Evolutionary conservation across 208 protist genomes (phyloP), one percentile per base, ranked within the genome.

Genomic region (Herpetomonas samuelpessoai): DNA sequence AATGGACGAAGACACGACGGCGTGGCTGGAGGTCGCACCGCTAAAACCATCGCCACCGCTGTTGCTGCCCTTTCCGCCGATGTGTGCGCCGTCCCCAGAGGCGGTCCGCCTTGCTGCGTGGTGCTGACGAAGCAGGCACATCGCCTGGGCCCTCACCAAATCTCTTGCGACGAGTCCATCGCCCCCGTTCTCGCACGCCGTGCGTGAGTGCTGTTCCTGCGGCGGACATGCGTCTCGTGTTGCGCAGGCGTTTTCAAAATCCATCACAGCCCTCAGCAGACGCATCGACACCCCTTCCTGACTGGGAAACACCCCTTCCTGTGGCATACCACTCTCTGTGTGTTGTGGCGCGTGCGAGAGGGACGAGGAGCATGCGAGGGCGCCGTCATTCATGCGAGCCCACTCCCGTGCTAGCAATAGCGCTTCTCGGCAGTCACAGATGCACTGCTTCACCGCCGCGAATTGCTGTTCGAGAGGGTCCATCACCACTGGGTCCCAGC

Each of bases 391-490:
- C 41, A 44, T 24, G 50, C 39, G 21, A 4, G 7, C 38, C 54
- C 70, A 79, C 29, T 71, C 64, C 10, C 77, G 44, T 2, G 59
- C 64, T n/a, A 88, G 65, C n/a, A 88, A 62, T 14, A 92, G 58
- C 0, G 61, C 76, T 28, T 73, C 50, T 2, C 76, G 56, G 47
- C 80, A 85, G 70, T 76, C 66, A 3, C 52, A 38, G 16, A 89
- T 51, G 28, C 81, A 80, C 64, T 86, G 71, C 19, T 71, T 75
- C 18, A 87, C 76, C 45, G 85, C 59, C 50, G 41, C 24, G 24
- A 71, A 78, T 41, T 41, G 35, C 35, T 41, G 35, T 14, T 41
- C 35, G 9, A 41, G 35, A 41, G 35, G 35, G 14, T 41, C 35
- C 9, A 14, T 41, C 35, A 41, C 35, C 6, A 18, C 35, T 18